Base-by-base conservation (phyloP, 1,139 yeast species). In the Diutina mesorugosa region DNA sequence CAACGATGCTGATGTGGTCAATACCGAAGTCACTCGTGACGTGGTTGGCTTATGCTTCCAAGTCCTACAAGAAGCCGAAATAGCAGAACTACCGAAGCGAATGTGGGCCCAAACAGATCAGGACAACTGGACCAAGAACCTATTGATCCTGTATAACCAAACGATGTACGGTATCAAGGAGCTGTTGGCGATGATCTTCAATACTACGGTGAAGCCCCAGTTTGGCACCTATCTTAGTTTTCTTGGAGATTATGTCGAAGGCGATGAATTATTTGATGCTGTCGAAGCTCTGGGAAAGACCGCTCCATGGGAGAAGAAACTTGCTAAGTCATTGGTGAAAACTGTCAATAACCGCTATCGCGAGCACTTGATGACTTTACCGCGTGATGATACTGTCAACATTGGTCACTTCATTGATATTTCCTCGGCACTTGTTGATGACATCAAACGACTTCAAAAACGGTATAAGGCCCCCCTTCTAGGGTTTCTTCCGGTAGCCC, bases 281-380 rank as follows among this genome's bases (percentile, higher is more conserved):
- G 68, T 78, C 12, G 68, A 67, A 35, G 70, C 71, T 14, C 61
- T 74, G 2, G 79, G 77, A 2, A 63, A 77, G 6, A 70, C 75
- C 35, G 70, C 74, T 48, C 76, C 75, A 61, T 81, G 85, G 83
- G 75, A 83, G 55, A 78, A 76, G 60, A 73, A 73, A 56, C 67
- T 85, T 10, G 73, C 77, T 12, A 78, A 76, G 51, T 63, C 81
- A 0, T 68, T 85, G 9, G 69, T 81, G 26, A 72, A 78, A 21
- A 74, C 81, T 0, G 78, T 90, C 1, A 89, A 84, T 60, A 62
- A 68, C 3, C 77, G 84, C 61, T 88, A 88, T 63, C 83, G 84
- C 16, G 77, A 78, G 9, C 66, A 83, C 26, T 71, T 87, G 41
- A 72, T 77, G 8, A 71, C 71, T n/a, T 70, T 87, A 28, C 95